A percentile compares a stretch with the other conserved stretches of the same genome.
These are phyloP conservation scores for Boletus rubropictus DNA, from an alignment of 768 basidiomycete genomes.

Conservation along the genomic window DNA sequence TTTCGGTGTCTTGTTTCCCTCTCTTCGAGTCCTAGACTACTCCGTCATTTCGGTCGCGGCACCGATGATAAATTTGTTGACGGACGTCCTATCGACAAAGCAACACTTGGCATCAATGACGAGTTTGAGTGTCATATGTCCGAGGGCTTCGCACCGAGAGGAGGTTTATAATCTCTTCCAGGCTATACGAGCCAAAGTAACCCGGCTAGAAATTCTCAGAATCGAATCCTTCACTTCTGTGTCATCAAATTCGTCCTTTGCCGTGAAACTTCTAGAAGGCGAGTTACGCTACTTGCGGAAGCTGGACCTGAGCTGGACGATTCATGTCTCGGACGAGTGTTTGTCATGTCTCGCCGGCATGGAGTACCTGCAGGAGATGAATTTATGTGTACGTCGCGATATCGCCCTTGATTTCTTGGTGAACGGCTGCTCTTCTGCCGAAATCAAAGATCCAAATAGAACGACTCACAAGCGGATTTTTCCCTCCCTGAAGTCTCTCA, in stretches of 20 bases:
- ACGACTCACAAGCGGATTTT: conserved; percentile 12
- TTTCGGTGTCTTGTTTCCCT: conserved; percentile 22
- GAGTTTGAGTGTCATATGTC: conserved; percentile 21
- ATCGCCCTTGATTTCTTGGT: conserved; percentile 13
- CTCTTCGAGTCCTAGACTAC: conserved; percentile 24
- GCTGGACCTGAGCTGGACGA: conserved; percentile 21
- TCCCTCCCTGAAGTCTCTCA: conserved; percentile 21
- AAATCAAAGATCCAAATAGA: not conserved
- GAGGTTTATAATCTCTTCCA: conserved; percentile 21
- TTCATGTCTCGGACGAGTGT: conserved; percentile 22
- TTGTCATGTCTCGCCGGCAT: conserved; percentile 18
- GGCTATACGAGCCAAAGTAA: conserved; percentile 19
- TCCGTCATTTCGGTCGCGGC: conserved; percentile 22
- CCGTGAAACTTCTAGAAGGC: conserved; percentile 13
- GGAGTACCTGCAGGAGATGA: conserved; percentile 22
- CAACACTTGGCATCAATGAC: conserved; percentile 15
- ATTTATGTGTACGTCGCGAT: conserved; percentile 16
- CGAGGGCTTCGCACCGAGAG: conserved; percentile 16
- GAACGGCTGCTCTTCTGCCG: conserved; percentile 2
- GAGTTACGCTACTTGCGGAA: conserved; percentile 20
- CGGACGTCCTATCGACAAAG: conserved; percentile 16
- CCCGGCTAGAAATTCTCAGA: conserved; percentile 13
- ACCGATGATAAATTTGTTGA: conserved; percentile 17
- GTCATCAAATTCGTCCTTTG: conserved; percentile 6
- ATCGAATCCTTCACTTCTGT: conserved; percentile 22